These are phyloP conservation scores for Corinectria fuckeliana DNA, from an alignment of 2,329 filamentous ascomycete species.

Conservation along the genomic window DNA sequence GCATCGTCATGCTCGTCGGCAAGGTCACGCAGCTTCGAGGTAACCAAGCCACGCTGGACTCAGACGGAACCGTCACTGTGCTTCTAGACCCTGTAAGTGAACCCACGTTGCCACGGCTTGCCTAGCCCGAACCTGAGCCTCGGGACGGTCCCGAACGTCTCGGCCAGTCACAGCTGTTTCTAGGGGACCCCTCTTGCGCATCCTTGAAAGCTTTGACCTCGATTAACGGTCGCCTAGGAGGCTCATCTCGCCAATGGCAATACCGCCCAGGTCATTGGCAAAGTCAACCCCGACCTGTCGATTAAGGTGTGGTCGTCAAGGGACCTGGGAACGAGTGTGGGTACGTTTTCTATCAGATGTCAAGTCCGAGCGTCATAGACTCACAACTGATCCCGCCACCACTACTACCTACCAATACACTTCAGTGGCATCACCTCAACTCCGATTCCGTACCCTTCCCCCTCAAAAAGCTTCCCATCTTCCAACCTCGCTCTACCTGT, in stretches of 20 bases:
- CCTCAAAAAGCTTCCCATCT: background rate
- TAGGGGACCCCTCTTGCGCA: background rate
- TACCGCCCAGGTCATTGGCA: constrained; percentile 79
- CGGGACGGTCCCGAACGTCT: background rate
- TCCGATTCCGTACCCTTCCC: background rate
- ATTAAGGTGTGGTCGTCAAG: constrained; percentile 73
- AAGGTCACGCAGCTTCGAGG: constrained; percentile 84
- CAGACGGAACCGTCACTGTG: constrained; percentile 77
- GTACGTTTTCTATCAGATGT: constrained; percentile 55
- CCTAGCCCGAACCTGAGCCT: background rate
- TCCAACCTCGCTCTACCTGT: too few relatives aligned
- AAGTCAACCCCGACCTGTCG: constrained; percentile 75
- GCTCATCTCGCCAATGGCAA: constrained; percentile 73
- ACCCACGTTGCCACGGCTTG: background rate
- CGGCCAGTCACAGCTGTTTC: background rate
- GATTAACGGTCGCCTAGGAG: constrained; percentile 58
- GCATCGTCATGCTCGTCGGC: constrained; percentile 84
- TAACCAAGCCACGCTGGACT: constrained; percentile 80
- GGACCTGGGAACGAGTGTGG: constrained; percentile 72
- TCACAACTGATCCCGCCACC: constrained; percentile 2
- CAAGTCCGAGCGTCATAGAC: constrained; percentile 28
- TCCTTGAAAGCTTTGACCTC: background rate
- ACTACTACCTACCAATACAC: background rate
- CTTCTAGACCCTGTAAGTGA: constrained; percentile 72
- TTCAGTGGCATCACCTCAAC: too few relatives aligned